A percentile compares a stretch with the other conserved stretches of the same genome.
Evolutionary conservation across 371 early-diverging fungal species (phyloP).

Genomic region (Rhizopus delemar): DNA sequence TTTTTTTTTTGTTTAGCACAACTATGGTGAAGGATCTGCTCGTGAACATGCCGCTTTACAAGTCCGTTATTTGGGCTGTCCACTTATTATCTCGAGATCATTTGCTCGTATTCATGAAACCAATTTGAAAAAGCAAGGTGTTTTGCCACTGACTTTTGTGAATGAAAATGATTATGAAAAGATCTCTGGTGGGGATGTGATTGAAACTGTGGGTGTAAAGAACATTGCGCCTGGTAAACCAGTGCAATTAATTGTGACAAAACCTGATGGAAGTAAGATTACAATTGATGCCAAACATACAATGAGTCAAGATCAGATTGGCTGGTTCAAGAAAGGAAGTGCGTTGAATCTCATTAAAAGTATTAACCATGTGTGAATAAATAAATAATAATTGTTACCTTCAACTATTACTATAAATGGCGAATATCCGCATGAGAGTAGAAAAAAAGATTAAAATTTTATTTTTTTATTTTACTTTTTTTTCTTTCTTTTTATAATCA

Average conservation of each 20-base stretch:
- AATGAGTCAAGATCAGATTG: slow-evolving; percentile 90
- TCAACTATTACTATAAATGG: background rate
- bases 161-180: slow-evolving; percentile 80
- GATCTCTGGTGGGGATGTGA: slow-evolving; percentile 76
- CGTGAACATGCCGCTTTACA: slow-evolving; percentile 97
- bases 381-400: background rate
- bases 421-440: background rate
- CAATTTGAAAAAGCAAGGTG: slow-evolving; percentile 98
- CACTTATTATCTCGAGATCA: slow-evolving; percentile 83
- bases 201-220: slow-evolving; percentile 78
- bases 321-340: slow-evolving; percentile 91
- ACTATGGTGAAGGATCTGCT: slow-evolving; percentile 98
- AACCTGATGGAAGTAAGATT: slow-evolving; percentile 62
- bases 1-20: slow-evolving; percentile 75
- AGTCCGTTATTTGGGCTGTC: slow-evolving; percentile 90
- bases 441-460: too few relatives aligned
- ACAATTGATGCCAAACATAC: slow-evolving; percentile 78
- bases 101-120: slow-evolving; percentile 99
- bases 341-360: slow-evolving; percentile 77
- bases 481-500: background rate
- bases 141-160: slow-evolving; percentile 90
- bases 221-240: slow-evolving; percentile 63
- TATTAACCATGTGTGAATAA: background rate
- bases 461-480: background rate
- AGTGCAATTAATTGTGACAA: slow-evolving; percentile 54